Conservation (phyloP, 805 yeast species). For the Candida tallmaniae region DNA sequence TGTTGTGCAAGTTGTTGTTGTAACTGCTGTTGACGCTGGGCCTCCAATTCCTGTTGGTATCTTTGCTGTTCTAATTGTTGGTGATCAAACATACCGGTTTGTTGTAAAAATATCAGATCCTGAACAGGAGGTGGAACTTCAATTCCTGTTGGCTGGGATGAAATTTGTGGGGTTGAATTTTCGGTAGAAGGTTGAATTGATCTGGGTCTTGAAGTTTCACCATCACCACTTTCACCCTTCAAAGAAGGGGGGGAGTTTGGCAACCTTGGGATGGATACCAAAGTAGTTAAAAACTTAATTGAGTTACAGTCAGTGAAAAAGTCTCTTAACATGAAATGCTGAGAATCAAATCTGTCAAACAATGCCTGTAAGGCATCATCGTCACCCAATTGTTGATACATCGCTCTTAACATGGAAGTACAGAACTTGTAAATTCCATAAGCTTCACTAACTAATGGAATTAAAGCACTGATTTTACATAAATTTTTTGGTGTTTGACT, state of each 20-base stretch:
- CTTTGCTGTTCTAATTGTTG: constrained; percentile 55
- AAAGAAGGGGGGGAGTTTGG: constrained; percentile 58
- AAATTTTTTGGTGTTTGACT: constrained; percentile 58
- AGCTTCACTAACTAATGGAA: constrained; percentile 86
- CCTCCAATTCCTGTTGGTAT: constrained; percentile 58
- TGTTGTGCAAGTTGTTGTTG: constrained; percentile 68
- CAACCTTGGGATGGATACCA: constrained; percentile 74
- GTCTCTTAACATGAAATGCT: constrained; percentile 67
- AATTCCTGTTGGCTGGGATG: constrained; percentile 38
- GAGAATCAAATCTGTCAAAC: constrained; percentile 64
- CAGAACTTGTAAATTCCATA: constrained; percentile 89
- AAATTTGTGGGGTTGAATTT: constrained; percentile 36
- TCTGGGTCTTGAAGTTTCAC: constrained; percentile 29
- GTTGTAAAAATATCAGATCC: constrained; percentile 43
- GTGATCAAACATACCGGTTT: constrained; percentile 52
- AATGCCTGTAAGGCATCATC: constrained; percentile 76
- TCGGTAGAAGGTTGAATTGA: constrained; percentile 16
- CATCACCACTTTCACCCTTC: constrained; percentile 34
- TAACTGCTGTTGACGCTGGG: constrained; percentile 62
- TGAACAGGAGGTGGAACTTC: constrained; percentile 30
- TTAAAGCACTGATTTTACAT: constrained; percentile 80
- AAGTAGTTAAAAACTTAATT: constrained; percentile 71
- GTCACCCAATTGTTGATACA: constrained; percentile 68
- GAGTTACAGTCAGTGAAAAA: constrained; percentile 89
- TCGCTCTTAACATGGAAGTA: constrained; percentile 85